Conservation (phyloP, 2,329 filamentous ascomycete species). For the Botrytis galanthina region DNA sequence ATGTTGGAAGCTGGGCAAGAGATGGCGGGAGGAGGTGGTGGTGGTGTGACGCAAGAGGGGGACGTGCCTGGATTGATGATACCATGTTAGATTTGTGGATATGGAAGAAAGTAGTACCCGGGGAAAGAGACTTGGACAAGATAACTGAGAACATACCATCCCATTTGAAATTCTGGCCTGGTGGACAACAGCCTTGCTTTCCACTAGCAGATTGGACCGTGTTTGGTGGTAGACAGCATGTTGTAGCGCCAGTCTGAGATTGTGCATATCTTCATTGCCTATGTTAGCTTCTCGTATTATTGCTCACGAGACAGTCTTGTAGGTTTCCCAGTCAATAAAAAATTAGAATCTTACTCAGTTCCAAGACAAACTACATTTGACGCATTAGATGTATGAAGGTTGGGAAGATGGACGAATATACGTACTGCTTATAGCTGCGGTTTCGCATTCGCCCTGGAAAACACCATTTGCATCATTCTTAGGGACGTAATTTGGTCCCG, state of each 20-base stretch:
- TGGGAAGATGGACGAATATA: neutral
- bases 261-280: neutral
- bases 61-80: neutral
- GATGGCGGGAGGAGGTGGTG: neutral
- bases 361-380: conserved; percentile 5
- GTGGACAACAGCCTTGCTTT: conserved; percentile 7
- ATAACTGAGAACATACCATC: neutral
- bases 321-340: neutral
- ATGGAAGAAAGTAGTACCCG: neutral
- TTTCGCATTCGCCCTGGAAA: conserved; percentile 2
- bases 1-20: conserved; percentile 13
- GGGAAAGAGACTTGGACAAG: neutral
- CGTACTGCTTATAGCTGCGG: neutral
- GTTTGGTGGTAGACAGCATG: neutral
- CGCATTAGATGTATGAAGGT: neutral
- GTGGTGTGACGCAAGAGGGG: conserved; percentile 3
- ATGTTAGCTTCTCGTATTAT: neutral
- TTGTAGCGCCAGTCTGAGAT: neutral
- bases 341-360: neutral
- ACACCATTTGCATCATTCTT: conserved; percentile 3
- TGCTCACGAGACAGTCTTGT: neutral
- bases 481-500: conserved; percentile 3
- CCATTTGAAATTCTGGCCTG: conserved; percentile 6
- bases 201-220: neutral
- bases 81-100: neutral